Percentiles rank a stretch among this genome's conserved stretches.
Conservation (phyloP, 2,329 filamentous ascomycete species). For the Stachybotrys chlorohalonatus region DNA sequence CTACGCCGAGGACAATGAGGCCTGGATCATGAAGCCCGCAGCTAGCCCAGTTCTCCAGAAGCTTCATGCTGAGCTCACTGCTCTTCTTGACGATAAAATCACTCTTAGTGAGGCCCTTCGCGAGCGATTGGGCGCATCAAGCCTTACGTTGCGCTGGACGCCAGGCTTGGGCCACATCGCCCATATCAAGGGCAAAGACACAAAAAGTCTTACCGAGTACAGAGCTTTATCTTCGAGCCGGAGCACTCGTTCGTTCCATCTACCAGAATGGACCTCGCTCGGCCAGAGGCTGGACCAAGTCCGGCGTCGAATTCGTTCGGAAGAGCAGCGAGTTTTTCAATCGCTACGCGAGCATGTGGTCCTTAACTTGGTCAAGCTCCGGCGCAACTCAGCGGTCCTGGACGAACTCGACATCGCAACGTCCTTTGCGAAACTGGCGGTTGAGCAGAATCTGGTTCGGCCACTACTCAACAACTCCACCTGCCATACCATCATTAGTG, state of each 20-base stretch:
- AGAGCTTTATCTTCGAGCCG: constrained; percentile 65
- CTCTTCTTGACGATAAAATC: constrained; percentile 50
- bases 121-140: constrained; percentile 49
- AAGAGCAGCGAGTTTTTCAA: constrained; percentile 76
- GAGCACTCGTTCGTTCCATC: constrained; percentile 75
- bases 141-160: constrained; percentile 75
- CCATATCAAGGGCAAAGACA: constrained; percentile 78
- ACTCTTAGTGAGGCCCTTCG: constrained; percentile 53
- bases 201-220: constrained; percentile 24
- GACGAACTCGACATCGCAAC: constrained; percentile 89
- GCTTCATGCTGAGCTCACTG: constrained; percentile 60
- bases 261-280: constrained; percentile 74
- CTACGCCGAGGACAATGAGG: constrained; percentile 50
- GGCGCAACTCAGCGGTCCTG: constrained; percentile 81
- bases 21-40: constrained; percentile 56
- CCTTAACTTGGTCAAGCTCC: constrained; percentile 71
- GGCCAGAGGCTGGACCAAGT: constrained; percentile 72
- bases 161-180: constrained; percentile 83
- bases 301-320: constrained; percentile 67
- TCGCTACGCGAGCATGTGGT: constrained; percentile 69
- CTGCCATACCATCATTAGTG: constrained; percentile 69
- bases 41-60: constrained; percentile 58
- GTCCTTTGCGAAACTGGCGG: constrained; percentile 72
- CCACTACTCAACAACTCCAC: constrained; percentile 60
- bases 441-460: constrained; percentile 63